Evolutionary conservation across 169 alveolate genomes (phyloP).

Genomic region (Plasmodium gaboni): DNA sequence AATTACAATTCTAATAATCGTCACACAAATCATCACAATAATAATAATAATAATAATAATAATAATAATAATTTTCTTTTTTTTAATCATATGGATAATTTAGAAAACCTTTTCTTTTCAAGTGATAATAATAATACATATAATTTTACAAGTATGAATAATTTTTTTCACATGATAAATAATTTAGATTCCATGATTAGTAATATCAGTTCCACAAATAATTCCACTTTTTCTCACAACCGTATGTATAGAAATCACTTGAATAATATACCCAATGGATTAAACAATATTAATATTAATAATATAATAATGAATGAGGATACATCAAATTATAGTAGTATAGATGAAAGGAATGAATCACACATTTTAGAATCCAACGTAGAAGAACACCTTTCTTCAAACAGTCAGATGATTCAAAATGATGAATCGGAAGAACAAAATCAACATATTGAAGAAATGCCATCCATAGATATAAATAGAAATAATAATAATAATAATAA

Average conservation of each 20-base stretch:
- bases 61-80: neutral
- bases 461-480: neutral
- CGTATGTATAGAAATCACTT: neutral
- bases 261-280: no score
- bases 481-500: neutral
- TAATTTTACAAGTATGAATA: slow-evolving; percentile 17
- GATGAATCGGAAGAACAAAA: no score
- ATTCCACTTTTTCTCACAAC: slow-evolving; percentile 20
- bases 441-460: neutral
- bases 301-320: neutral
- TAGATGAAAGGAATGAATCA: neutral
- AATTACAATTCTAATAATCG: neutral
- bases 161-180: slow-evolving; percentile 34
- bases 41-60: neutral
- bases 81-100: no score
- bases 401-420: no score
- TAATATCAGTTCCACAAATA: slow-evolving; percentile 8
- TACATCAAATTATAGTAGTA: neutral
- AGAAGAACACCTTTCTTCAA: no score
- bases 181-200: slow-evolving; percentile 20
- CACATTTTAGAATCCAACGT: no score
- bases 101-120: neutral
- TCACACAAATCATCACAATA: neutral
- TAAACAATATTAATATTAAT: neutral
- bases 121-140: neutral